These are phyloP conservation scores for Backusella sp. DNA, from an alignment of 192 early-diverging fungal species.

Conservation along the genomic window DNA sequence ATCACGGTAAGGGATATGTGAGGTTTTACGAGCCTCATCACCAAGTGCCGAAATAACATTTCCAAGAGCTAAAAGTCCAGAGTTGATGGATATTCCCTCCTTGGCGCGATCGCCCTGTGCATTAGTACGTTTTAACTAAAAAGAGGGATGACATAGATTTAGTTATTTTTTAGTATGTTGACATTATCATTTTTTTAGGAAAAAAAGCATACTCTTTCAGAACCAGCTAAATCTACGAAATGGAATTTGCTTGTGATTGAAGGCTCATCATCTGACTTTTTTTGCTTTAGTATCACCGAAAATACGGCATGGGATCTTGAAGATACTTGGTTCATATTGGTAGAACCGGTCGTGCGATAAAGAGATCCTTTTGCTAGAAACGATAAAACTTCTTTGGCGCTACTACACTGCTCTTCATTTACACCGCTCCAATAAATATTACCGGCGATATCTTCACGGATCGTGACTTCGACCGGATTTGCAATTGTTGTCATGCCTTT, in stretches of 20 bases:
- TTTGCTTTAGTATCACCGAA: conserved; percentile 82
- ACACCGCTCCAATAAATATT: conserved; percentile 86
- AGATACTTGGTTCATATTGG: conserved; percentile 92
- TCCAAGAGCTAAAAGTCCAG: conserved; percentile 91
- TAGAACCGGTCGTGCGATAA: conserved; percentile 77
- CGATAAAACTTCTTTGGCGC: conserved; percentile 61
- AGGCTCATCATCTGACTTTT: conserved; percentile 40
- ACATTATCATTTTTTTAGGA: background rate
- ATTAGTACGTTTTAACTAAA: conserved; percentile 81
- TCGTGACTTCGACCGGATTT: conserved; percentile 24
- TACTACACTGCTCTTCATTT: conserved; percentile 67
- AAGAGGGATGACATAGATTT: background rate
- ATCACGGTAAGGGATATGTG: conserved; percentile 95
- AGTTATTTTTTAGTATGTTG: background rate
- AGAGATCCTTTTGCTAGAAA: conserved; percentile 49
- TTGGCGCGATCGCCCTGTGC: conserved; percentile 90
- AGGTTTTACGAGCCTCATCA: conserved; percentile 60
- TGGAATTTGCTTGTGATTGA: conserved; percentile 77
- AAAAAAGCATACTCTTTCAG: conserved; percentile 63
- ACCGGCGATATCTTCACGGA: conserved; percentile 85
- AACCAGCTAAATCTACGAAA: conserved; percentile 98
- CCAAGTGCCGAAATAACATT: conserved; percentile 97
- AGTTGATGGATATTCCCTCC: conserved; percentile 97
- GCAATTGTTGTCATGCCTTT: background rate
- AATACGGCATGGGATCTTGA: conserved; percentile 97